Conservation (phyloP, 2,329 filamentous ascomycete species). For the Bipolaris gigantea region DNA sequence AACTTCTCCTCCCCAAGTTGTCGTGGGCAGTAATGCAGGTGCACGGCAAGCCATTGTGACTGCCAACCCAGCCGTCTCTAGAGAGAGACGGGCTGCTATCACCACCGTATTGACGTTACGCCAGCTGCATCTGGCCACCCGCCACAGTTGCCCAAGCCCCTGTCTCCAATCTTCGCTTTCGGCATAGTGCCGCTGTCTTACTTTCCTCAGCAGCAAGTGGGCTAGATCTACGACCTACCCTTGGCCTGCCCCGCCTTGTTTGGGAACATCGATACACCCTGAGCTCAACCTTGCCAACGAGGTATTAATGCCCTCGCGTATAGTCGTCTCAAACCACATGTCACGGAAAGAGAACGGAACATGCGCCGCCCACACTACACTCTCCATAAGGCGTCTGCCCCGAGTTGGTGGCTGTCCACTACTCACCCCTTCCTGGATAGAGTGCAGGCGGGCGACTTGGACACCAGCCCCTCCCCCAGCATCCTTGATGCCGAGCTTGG, state of each 20-base stretch:
- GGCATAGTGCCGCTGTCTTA: neutral
- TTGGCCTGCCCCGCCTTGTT: neutral
- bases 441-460: constrained; percentile 15
- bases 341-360: constrained; percentile 18
- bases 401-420: constrained; percentile 12
- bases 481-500: constrained; percentile 28
- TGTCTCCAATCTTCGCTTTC: constrained; percentile 9
- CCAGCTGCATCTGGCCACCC: constrained; percentile 15
- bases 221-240: constrained; percentile 3
- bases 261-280: neutral
- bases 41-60: constrained; percentile 25
- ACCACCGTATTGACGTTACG: constrained; percentile 14
- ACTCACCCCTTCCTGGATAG: constrained; percentile 17
- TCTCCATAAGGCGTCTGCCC: constrained; percentile 8
- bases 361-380: constrained; percentile 8
- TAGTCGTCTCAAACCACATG: constrained; percentile 19
- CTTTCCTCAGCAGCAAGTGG: neutral
- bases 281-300: neutral
- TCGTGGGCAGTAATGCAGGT: constrained; percentile 12
- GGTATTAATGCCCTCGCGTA: constrained; percentile 11
- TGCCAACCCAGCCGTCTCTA: constrained; percentile 12
- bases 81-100: constrained; percentile 3
- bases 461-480: constrained; percentile 20
- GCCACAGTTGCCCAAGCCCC: constrained; percentile 30
- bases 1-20: constrained; percentile 6